Conservation (phyloP, 768 basidiomycete genomes). For the Paxillus rubicundulus region DNA sequence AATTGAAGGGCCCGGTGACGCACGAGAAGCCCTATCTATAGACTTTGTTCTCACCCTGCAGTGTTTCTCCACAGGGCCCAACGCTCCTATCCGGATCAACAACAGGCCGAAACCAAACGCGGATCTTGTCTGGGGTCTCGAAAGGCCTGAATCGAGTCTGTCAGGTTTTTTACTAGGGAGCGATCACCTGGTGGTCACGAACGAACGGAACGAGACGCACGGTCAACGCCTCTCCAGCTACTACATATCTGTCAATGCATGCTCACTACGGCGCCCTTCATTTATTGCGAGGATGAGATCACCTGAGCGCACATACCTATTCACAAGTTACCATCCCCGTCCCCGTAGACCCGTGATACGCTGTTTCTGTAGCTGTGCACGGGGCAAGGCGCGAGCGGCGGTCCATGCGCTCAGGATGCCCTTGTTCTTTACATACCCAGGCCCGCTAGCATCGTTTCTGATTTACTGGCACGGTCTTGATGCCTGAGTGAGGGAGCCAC, state of each 20-base stretch:
- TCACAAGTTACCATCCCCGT: background rate
- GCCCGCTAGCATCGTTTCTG: no score
- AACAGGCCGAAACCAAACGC: constrained; percentile 24
- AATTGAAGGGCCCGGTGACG: background rate
- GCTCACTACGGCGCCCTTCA: constrained; percentile 27
- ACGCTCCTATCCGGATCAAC: constrained; percentile 19
- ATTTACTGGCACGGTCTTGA: no score
- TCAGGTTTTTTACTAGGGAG: constrained; percentile 17
- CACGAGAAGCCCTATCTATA: constrained; percentile 19
- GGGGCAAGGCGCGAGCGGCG: no score
- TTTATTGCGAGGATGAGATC: background rate
- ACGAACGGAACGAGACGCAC: background rate
- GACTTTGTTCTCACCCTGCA: constrained; percentile 26
- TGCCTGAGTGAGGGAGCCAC: no score
- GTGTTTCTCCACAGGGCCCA: constrained; percentile 15
- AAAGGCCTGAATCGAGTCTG: constrained; percentile 27
- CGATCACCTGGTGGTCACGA: constrained; percentile 1
- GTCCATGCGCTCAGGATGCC: no score
- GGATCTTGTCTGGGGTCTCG: constrained; percentile 35
- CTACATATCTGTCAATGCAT: constrained; percentile 34
- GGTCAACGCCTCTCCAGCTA: constrained; percentile 15
- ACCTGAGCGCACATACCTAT: background rate
- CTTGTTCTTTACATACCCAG: no score
- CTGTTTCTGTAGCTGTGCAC: constrained; percentile 5
- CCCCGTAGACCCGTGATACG: background rate